Base-by-base conservation (phyloP, 805 yeast genomes). In the Yamadazyma olivae region DNA sequence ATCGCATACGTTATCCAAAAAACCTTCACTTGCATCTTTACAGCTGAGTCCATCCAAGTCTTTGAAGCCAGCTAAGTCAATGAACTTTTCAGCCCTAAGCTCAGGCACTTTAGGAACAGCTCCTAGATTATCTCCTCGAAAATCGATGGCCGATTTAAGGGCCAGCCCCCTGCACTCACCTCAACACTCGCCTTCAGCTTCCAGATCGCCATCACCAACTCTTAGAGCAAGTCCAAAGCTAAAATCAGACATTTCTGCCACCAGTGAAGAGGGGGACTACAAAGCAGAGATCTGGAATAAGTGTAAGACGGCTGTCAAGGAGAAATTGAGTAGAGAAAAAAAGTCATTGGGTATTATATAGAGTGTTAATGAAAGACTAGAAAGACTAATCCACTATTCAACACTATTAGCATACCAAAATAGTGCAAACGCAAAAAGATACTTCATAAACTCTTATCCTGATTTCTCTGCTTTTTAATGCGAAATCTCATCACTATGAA, bases 301-400 rank as follows among this genome's bases (percentile, higher is more conserved):
- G 41, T 61, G 65, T 41, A 48, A 46, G 36, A n/a, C 12, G 3
- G 62, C 63, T 2, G 52, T 61, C 4, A 30, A 39, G 17, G 57
- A 53, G 13, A 51, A 52, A 38, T 39, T 61, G 12, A 40, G 39
- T 19, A 29, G 33, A 21, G 64, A 54, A 39, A 41, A 37, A 27
- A 14, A 17, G 8, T 18, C 19, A 20, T 22, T 33, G 10, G 26
- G 26, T n/a, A n/a, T n/a, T n/a, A n/a, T n/a, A n/a, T n/a, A n/a
- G n/a, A n/a, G n/a, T n/a, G n/a, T n/a, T n/a, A n/a, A n/a, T n/a
- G n/a, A n/a, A n/a, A n/a, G n/a, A n/a, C n/a, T n/a, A n/a, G n/a
- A n/a, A n/a, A n/a, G n/a, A n/a, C n/a, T n/a, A n/a, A n/a, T n/a
- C n/a, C n/a, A n/a, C n/a, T n/a, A n/a, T n/a, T n/a, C n/a, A n/a